Percentiles rank a stretch among this genome's conserved stretches.
Conservation (phyloP, 2,329 filamentous ascomycete genomes). For the Aspergillus vadensis region DNA sequence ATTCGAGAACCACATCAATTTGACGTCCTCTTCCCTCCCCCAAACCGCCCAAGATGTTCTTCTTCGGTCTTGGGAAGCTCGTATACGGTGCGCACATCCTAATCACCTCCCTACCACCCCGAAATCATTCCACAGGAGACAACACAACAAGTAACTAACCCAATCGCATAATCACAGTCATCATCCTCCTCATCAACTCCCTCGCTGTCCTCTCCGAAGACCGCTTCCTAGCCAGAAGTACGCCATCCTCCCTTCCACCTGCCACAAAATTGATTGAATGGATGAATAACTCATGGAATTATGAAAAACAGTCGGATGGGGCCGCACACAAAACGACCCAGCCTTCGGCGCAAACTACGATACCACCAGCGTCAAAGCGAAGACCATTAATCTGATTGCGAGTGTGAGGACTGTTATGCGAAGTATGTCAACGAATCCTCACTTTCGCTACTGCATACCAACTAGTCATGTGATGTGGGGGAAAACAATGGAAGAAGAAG, state of each 20-base stretch:
- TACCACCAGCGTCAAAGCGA: slow-evolving; percentile 79
- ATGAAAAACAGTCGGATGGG: slow-evolving; percentile 73
- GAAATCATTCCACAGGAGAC: background rate
- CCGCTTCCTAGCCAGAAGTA: slow-evolving; percentile 83
- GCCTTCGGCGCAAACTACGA: slow-evolving; percentile 73
- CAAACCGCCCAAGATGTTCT: slow-evolving; percentile 59
- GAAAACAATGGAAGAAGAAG: background rate
- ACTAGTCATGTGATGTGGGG: too few relatives aligned
- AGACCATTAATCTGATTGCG: slow-evolving; percentile 85
- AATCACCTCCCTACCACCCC: slow-evolving; percentile 1
- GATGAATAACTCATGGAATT: slow-evolving; percentile 11
- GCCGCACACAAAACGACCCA: slow-evolving; percentile 62
- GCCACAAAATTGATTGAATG: background rate
- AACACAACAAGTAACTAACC: background rate
- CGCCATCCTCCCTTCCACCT: slow-evolving; percentile 15
- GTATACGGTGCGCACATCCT: slow-evolving; percentile 63
- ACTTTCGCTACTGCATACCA: background rate
- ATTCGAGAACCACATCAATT: slow-evolving; percentile 10
- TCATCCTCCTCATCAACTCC: slow-evolving; percentile 87
- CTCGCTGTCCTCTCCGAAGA: slow-evolving; percentile 94
- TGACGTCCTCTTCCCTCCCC: slow-evolving; percentile 1
- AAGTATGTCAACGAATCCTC: slow-evolving; percentile 61
- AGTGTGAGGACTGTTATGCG: slow-evolving; percentile 90
- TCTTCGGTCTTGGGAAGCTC: slow-evolving; percentile 70
- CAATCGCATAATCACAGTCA: slow-evolving; percentile 53